Conservation (phyloP, 1,284 basidiomycete genomes). For the Dichomitus squalens region DNA sequence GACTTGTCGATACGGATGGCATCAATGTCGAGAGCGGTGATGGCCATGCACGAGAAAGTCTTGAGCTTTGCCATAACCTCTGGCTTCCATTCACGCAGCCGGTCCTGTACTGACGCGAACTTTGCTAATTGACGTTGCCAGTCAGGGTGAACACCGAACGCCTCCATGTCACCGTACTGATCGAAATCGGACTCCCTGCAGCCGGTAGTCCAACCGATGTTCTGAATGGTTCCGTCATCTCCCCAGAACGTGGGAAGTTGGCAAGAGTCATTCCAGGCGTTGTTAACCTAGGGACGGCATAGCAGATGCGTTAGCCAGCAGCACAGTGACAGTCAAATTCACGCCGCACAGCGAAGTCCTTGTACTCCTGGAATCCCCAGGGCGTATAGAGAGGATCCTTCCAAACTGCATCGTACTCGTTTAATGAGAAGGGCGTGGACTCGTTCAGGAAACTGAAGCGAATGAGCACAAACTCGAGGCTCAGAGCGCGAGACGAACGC, state of each 20-base stretch:
- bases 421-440: constrained; percentile 76
- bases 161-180: constrained; percentile 93
- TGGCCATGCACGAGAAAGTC: constrained; percentile 80
- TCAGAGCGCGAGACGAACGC: constrained; percentile 27
- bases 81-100: constrained; percentile 87
- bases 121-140: constrained; percentile 93
- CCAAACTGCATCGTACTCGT: constrained; percentile 78
- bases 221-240: constrained; percentile 68
- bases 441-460: constrained; percentile 67
- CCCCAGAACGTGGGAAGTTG: constrained; percentile 78
- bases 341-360: constrained; percentile 69
- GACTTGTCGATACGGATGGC: constrained; percentile 94
- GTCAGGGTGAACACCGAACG: constrained; percentile 93
- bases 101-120: constrained; percentile 93
- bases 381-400: constrained; percentile 77
- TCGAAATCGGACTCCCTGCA: constrained; percentile 87
- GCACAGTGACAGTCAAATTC: neutral
- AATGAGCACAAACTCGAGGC: neutral
- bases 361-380: constrained; percentile 84
- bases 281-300: constrained; percentile 49
- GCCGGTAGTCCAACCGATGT: constrained; percentile 56
- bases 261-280: constrained; percentile 75
- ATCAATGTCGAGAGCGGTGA: constrained; percentile 86
- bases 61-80: constrained; percentile 76
- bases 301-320: neutral